Conservation (phyloP, 2,329 filamentous ascomycete species). For the Dothideomycetes sp. region DNA sequence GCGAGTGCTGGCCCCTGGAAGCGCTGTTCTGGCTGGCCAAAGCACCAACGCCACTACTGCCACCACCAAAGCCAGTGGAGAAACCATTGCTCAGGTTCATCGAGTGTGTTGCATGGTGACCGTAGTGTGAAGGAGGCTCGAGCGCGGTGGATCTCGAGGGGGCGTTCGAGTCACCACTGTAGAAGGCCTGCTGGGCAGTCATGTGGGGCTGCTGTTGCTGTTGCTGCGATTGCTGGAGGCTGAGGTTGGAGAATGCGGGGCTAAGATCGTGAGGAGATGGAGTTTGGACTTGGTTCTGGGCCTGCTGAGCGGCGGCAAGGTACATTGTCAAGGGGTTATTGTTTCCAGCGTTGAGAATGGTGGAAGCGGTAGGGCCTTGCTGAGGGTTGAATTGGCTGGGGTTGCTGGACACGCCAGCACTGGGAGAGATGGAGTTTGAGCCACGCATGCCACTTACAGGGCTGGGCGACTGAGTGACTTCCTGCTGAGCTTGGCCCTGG, state of each 20-base stretch:
- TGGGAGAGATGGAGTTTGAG: conserved; percentile 53
- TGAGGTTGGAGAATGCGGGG: conserved; percentile 24
- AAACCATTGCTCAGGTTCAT: conserved; percentile 41
- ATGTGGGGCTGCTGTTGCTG: conserved; percentile 34
- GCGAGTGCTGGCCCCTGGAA: conserved; percentile 53
- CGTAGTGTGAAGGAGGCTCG: conserved; percentile 34
- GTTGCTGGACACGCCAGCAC: conserved; percentile 45
- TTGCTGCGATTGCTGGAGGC: conserved; percentile 47
- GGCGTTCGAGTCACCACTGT: conserved; percentile 54
- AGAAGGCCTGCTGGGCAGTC: conserved; percentile 70
- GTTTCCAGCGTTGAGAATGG: conserved; percentile 66
- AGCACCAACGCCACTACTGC: conserved; percentile 9
- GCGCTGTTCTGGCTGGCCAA: conserved; percentile 13
- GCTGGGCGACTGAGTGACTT: conserved; percentile 47
- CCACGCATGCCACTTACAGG: conserved; percentile 49
- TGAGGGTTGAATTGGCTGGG: conserved; percentile 52
- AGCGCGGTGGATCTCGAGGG: conserved; percentile 23
- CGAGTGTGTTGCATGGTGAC: conserved; percentile 45
- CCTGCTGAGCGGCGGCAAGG: conserved; percentile 50
- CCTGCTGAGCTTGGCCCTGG: conserved; percentile 56
- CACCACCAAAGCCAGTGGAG: conserved; percentile 20
- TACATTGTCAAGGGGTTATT: conserved; percentile 93
- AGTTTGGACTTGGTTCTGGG: conserved; percentile 47
- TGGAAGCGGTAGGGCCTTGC: conserved; percentile 56
- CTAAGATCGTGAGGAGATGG: conserved; percentile 29